Evolutionary conservation across 2,329 filamentous ascomycete species (phyloP).

Genomic region (Elsinoe fawcettii): DNA sequence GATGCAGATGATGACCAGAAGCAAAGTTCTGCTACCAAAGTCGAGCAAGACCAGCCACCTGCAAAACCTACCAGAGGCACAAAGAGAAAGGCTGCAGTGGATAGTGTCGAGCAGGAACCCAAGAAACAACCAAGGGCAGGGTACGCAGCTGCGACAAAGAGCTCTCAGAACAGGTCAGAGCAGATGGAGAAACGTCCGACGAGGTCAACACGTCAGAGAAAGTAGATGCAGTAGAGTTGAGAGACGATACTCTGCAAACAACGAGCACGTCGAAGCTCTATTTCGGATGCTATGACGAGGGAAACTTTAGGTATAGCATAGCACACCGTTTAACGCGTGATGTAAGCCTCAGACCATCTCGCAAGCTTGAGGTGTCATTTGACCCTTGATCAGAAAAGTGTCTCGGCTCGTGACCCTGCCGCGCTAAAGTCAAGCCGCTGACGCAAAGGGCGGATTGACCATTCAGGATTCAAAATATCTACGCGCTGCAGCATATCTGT

Average conservation of each 20-base stretch:
- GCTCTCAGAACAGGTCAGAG: constrained; percentile 26
- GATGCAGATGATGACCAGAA: constrained; percentile 13
- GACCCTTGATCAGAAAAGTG: background rate
- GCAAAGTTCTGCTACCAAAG: background rate
- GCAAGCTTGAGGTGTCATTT: background rate
- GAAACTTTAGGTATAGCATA: background rate
- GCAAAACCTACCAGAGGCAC: constrained; percentile 11
- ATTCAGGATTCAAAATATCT: constrained; percentile 5
- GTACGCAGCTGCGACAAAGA: constrained; percentile 32
- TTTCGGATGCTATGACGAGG: background rate
- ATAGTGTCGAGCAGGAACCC: constrained; percentile 22
- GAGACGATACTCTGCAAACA: no score
- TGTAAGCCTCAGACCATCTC: background rate
- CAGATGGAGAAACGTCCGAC: constrained; percentile 14
- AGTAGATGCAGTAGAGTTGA: background rate
- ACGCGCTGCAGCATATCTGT: constrained; percentile 1
- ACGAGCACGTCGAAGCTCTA: background rate
- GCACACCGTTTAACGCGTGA: background rate
- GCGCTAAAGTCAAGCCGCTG: constrained; percentile 7
- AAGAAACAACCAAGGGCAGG: constrained; percentile 26
- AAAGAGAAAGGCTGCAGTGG: constrained; percentile 28
- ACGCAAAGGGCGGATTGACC: background rate
- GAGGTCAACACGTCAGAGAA: constrained; percentile 6
- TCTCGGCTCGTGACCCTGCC: constrained; percentile 8
- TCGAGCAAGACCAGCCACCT: background rate